These are phyloP conservation scores for Trichoderma sp. DNA, from an alignment of 2,329 filamentous ascomycete species.

Conservation along the genomic window DNA sequence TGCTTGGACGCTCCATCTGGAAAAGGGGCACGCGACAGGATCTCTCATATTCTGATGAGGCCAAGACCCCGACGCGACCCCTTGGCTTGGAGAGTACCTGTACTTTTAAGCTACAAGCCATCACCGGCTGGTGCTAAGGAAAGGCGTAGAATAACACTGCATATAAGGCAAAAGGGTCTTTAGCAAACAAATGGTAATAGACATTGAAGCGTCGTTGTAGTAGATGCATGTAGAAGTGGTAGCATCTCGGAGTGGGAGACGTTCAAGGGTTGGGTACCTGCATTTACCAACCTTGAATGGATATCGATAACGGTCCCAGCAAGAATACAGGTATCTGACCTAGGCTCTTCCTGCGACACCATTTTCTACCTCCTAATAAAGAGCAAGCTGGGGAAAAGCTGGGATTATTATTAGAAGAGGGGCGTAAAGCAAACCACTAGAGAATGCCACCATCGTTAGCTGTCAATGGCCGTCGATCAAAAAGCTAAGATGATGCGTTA, in stretches of 20 bases:
- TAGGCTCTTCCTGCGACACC: background rate
- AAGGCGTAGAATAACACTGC: background rate
- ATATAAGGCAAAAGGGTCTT: background rate
- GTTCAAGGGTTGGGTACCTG: background rate
- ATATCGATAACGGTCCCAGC: background rate
- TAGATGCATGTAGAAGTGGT: background rate
- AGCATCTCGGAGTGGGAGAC: background rate
- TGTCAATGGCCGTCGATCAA: background rate
- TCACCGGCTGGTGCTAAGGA: background rate
- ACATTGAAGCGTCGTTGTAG: background rate
- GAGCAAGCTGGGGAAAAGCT: background rate
- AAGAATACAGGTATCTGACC: background rate
- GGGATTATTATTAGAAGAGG: background rate
- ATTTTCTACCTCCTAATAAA: background rate
- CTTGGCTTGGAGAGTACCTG: background rate
- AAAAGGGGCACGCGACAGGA: slow-evolving; percentile 17
- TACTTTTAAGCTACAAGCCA: background rate
- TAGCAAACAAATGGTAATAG: background rate
- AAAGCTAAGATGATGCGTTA: background rate
- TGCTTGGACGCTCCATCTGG: background rate
- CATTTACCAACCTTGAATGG: too few relatives aligned
- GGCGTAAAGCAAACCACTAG: background rate
- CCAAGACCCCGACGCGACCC: background rate
- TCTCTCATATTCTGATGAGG: background rate
- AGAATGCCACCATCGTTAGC: background rate